Base-by-base conservation (phyloP, 306 rosid species). In the Fragaria nilgerrensis region DNA sequence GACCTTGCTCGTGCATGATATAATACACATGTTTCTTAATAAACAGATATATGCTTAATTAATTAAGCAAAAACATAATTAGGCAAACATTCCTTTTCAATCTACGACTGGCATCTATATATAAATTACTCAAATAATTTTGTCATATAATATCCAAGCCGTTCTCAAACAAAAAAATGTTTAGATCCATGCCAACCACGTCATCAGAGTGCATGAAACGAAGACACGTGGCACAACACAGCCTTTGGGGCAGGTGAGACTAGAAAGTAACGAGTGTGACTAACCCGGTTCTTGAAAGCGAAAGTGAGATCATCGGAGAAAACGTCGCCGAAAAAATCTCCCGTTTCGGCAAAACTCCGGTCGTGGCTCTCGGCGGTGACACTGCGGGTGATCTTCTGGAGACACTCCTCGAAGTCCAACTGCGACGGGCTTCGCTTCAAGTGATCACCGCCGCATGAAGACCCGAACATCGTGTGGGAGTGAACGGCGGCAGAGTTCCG, bases 271-370 rank as follows among this genome's bases (percentile, higher is more conserved):
- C 9, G 77, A 75, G 25, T 9, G 64, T 7, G 22, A 84, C 87
- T 83, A 49, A 95, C 98, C 96, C 85, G 76, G 69, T 63, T 88
- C 47, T 72, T 83, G 53, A 86, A 77, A 45, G 62, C 55, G 78
- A 58, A 82, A 70, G 53, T 41, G 79, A 77, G 65, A 27, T 80
- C 84, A 65, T 43, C 82, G 77, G 82, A 62, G 52, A 23, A 79
- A 22, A 77, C 77, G 37, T 76, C 84, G 75, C 41, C 77, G 64
- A 80, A 19, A 65, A 77, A 62, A 10, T 68, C 86, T 5, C 85
- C 90, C 3, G 74, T 5, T 9, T 78, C 84, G 23, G 76, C 12
- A 61, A 82, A 85, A 44, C 2, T 25, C 19, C 25, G 25, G 76
- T 80, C 74, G 27, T 49, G 23, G n/a, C 86, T 27, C 45, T 82